These are phyloP conservation scores for Suillus decipiens DNA, from an alignment of 768 basidiomycete species.

Conservation along the genomic window DNA sequence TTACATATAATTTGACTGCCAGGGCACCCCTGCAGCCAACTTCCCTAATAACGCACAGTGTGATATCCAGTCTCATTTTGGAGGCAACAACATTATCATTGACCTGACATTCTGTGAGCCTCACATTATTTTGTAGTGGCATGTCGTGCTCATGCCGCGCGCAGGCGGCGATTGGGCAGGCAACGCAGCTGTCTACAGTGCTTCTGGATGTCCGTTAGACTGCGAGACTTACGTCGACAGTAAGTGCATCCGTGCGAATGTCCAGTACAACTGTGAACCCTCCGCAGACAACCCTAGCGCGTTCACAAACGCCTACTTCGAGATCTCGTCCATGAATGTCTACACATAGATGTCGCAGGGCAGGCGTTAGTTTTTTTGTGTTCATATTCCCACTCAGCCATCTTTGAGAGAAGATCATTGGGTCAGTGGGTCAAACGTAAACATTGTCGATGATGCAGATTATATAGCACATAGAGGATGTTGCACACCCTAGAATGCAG, in stretches of 20 bases:
- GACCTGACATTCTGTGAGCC: slow-evolving; percentile 63
- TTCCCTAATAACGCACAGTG: slow-evolving; percentile 39
- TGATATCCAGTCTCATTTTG: slow-evolving; percentile 38
- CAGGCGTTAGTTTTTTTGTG: background rate
- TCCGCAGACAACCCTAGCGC: slow-evolving; percentile 61
- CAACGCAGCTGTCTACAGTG: slow-evolving; percentile 36
- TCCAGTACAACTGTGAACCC: background rate
- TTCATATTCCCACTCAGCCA: background rate
- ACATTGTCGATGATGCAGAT: background rate
- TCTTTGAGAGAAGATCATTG: background rate
- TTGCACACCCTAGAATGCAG: slow-evolving; percentile 26
- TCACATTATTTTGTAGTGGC: slow-evolving; percentile 1
- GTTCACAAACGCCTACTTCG: slow-evolving; percentile 71
- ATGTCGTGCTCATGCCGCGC: background rate
- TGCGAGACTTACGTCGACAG: slow-evolving; percentile 39
- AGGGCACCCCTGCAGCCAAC: slow-evolving; percentile 36
- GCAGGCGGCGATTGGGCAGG: slow-evolving; percentile 65
- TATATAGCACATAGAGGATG: background rate
- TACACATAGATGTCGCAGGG: slow-evolving; percentile 37
- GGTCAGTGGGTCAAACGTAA: too few relatives aligned
- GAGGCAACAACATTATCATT: slow-evolving; percentile 37
- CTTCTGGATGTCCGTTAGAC: slow-evolving; percentile 53
- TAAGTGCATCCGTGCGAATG: slow-evolving; percentile 31
- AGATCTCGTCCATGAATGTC: slow-evolving; percentile 60
- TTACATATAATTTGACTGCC: background rate